Conservation (phyloP, 768 basidiomycete species). For the Lactifluus echinatus region DNA sequence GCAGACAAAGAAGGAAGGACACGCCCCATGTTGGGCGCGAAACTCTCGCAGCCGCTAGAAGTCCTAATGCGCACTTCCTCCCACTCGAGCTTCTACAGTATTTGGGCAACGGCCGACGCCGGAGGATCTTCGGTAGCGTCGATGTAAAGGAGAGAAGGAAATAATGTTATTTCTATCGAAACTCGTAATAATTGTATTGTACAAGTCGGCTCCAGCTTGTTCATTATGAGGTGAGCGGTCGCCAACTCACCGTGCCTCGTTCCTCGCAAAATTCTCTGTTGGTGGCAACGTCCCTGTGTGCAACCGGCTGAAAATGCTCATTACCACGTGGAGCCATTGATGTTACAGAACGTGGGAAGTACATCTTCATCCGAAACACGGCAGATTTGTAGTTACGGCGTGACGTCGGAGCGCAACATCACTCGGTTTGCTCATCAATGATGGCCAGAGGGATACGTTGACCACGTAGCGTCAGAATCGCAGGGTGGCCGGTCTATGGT, state of each 20-base stretch:
- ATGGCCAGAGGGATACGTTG: neutral
- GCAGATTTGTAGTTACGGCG: neutral
- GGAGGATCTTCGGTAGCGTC: neutral
- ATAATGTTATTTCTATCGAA: no score
- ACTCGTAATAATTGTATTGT: neutral
- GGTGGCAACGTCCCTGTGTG: neutral
- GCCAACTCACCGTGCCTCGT: constrained; percentile 3
- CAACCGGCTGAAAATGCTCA: neutral
- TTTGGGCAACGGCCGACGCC: constrained; percentile 2
- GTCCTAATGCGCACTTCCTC: neutral
- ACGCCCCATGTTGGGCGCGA: constrained; percentile 7
- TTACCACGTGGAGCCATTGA: neutral
- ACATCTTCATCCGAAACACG: neutral
- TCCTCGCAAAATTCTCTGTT: neutral
- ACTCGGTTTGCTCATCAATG: neutral
- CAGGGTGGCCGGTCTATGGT: neutral
- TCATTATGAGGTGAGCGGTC: neutral
- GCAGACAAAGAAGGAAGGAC: constrained; percentile 3
- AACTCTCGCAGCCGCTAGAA: neutral
- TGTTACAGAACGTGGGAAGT: constrained; percentile 1
- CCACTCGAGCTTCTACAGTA: constrained; percentile 1
- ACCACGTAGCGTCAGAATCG: neutral
- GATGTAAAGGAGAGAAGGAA: no score
- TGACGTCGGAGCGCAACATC: neutral
- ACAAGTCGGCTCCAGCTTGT: neutral